Base-by-base conservation (phyloP, 495 filamentous ascomycete genomes). In the Achaetomiella virescens region DNA sequence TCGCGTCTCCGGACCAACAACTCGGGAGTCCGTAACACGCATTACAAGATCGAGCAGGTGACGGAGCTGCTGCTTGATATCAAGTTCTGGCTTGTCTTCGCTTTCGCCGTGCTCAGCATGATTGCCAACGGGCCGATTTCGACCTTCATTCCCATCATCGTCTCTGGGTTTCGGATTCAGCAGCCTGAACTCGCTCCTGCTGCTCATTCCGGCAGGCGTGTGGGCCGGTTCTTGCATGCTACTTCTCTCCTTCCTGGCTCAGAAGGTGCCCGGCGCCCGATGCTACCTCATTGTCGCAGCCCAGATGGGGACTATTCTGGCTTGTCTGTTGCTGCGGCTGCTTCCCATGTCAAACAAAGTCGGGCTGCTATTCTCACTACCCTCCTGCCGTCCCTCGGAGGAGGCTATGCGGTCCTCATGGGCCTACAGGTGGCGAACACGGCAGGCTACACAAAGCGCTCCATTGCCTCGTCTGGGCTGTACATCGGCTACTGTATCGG, bases 31-130 rank as follows among this genome's bases (percentile, higher is more conserved):
- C 64, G 71, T 21, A 75, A 73, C 57, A 69, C 67, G 45, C 61
- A 67, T 31, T 71, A 73, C 62, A 77, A 75, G 59, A 66, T 61
- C 67, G 70, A 71, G 42, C 78, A 81, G 51, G 70, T 79, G 25
- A 58, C 65, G 14, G 78, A 81, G 55, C 66, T 72, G 11, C 49
- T 75, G 3, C n/a, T 67, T 15, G 76, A 79, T 51, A 53, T 69
- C 27, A 71, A 72, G 58, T 69, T 75, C 48, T 78, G 73, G 71
- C 63, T 75, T 24, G 45, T 68, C 5, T 63, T 57, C 25, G 14
- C 56, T 49, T 69, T 71, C 11, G 69, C 74, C 0, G 63, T 77
- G 51, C 60, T 72, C 8, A 66, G 66, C 47, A 73, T 72, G 71
- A 70, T 76, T 42, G 70, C 74, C 21, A 76, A 76, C 48, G 74